phyloP scores from a whole-genome alignment of 2,329 filamentous ascomycete species.

The Cucurbitaria berberidis region DNA sequence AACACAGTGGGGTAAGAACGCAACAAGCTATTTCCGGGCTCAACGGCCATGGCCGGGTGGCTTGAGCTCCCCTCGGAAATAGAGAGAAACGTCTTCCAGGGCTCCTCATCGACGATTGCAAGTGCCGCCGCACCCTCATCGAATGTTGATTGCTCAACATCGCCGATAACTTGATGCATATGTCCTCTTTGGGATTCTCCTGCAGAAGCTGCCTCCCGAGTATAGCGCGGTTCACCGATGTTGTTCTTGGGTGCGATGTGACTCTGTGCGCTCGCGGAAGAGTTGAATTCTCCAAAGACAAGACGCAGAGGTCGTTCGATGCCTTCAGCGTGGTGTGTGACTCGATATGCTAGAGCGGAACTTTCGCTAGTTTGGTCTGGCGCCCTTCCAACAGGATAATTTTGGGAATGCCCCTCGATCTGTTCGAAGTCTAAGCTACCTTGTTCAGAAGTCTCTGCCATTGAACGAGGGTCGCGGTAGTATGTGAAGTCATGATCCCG shows the following conservation, averaged over 20 bases:
- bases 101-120: conserved; percentile 34
- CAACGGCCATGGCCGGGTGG: conserved; percentile 15
- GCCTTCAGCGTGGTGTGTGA: conserved; percentile 23
- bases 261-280: conserved; percentile 6
- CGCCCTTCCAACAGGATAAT: neutral
- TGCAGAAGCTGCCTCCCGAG: conserved; percentile 20
- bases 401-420: conserved; percentile 1
- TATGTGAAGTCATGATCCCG: neutral
- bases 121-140: conserved; percentile 6
- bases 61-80: conserved; percentile 29
- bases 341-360: conserved; percentile 15
- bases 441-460: conserved; percentile 1
- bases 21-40: conserved; percentile 19
- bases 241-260: conserved; percentile 8
- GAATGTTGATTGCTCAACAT: conserved; percentile 1
- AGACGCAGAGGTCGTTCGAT: conserved; percentile 24
- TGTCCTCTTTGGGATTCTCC: conserved; percentile 9
- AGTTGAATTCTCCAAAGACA: conserved; percentile 20
- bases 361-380: conserved; percentile 1
- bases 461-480: neutral
- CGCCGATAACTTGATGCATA: conserved; percentile 13
- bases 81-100: conserved; percentile 35
- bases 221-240: conserved; percentile 20
- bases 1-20: conserved; percentile 19
- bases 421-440: conserved; percentile 1